Evolutionary conservation across 257 asterid species (phyloP).

Genomic region (Penstemon davidsonii): DNA sequence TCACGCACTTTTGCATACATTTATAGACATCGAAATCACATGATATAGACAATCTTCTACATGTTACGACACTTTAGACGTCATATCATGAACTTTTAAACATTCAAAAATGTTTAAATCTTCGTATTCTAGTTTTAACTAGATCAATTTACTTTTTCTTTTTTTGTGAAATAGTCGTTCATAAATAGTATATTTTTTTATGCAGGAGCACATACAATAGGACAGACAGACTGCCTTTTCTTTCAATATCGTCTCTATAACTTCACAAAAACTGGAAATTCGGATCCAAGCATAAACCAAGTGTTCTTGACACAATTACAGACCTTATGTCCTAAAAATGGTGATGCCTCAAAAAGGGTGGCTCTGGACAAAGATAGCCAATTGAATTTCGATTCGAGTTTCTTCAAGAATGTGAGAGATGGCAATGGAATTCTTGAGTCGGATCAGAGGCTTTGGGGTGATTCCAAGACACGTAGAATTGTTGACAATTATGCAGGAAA

Average conservation of each 20-base stretch:
- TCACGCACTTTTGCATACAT: too few species aligned
- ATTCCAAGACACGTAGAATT: constrained; percentile 40
- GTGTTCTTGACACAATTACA: constrained; percentile 46
- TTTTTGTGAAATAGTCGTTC: too few species aligned
- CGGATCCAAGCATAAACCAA: constrained; percentile 65
- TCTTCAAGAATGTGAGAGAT: constrained; percentile 66
- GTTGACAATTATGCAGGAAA: constrained; percentile 69
- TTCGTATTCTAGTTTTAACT: too few species aligned
- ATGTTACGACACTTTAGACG: too few species aligned
- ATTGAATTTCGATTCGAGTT: constrained; percentile 52
- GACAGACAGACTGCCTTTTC: constrained; percentile 56
- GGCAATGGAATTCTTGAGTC: constrained; percentile 72
- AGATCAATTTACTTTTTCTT: too few species aligned
- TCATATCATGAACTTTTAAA: too few species aligned
- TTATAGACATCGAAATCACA: too few species aligned
- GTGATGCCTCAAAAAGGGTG: constrained; percentile 48
- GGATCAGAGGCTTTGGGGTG: constrained; percentile 73
- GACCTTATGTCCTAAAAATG: constrained; percentile 49
- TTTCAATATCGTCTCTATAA: constrained; percentile 63
- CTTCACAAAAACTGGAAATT: constrained; percentile 63
- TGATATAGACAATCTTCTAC: too few species aligned
- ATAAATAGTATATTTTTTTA: too few species aligned
- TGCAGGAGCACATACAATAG: constrained; percentile 74
- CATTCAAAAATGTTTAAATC: too few species aligned
- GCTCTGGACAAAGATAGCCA: constrained; percentile 54